Conservation (phyloP, 257 asterid genomes). For the Lavandula angustifolia region DNA sequence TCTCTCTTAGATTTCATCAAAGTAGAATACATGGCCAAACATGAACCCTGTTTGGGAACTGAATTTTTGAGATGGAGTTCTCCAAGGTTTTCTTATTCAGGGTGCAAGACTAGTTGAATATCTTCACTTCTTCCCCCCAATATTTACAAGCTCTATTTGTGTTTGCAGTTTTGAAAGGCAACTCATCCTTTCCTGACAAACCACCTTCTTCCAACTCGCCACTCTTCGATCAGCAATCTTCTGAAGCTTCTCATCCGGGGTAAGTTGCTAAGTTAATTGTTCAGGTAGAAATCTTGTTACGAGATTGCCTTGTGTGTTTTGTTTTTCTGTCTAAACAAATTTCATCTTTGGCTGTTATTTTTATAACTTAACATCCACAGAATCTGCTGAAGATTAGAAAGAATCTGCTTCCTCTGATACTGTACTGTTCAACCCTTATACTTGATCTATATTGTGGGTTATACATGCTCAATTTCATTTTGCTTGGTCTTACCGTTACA, state of each 20-base stretch:
- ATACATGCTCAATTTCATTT: conserved; percentile 16
- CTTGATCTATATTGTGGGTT: neutral
- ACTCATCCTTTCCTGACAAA: conserved; percentile 83
- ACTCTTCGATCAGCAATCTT: conserved; percentile 61
- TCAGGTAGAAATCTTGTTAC: conserved; percentile 21
- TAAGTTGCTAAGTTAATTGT: conserved; percentile 41
- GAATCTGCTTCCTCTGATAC: conserved; percentile 7
- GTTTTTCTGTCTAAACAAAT: conserved; percentile 6
- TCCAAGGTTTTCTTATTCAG: neutral
- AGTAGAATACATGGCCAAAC: conserved; percentile 4
- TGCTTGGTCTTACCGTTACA: conserved; percentile 11
- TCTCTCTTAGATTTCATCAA: conserved; percentile 14
- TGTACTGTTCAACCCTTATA: conserved; percentile 4
- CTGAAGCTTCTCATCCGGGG: conserved; percentile 79
- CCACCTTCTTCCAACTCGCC: conserved; percentile 65
- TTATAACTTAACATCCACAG: neutral
- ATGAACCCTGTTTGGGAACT: conserved; percentile 8
- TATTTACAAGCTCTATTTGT: conserved; percentile 20
- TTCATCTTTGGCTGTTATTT: conserved; percentile 1
- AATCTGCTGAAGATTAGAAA: neutral
- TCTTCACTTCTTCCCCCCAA: neutral
- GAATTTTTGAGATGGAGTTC: conserved; percentile 16
- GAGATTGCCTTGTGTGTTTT: neutral
- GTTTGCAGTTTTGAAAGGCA: conserved; percentile 87
- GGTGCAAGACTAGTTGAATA: neutral